phyloP scores from a whole-genome alignment of 192 early-diverging fungal species.

The Coemansia sp. region DNA sequence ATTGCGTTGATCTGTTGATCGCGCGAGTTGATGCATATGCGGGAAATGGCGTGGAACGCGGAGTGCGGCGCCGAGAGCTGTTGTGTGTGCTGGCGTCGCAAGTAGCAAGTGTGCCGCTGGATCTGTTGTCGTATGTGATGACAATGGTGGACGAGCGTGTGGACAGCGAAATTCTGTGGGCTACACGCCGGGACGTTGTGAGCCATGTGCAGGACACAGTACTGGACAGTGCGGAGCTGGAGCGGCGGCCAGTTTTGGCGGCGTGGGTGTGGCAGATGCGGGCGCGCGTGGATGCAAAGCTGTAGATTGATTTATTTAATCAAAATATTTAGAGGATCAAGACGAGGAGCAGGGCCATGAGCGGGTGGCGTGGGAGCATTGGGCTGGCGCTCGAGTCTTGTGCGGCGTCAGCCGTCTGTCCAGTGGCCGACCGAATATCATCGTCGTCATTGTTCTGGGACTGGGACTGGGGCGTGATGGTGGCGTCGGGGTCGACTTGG shows the following conservation, averaged over 20 bases:
- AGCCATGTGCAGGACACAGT: constrained; percentile 17
- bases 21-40: neutral
- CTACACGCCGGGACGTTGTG: neutral
- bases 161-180: neutral
- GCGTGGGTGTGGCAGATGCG: constrained; percentile 35
- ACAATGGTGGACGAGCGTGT: neutral
- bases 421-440: neutral
- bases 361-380: neutral
- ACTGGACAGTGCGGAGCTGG: constrained; percentile 15
- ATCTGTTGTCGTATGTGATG: constrained; percentile 26
- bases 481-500: constrained; percentile 1
- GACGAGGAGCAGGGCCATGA: neutral
- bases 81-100: constrained; percentile 17
- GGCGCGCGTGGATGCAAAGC: neutral
- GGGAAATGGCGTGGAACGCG: neutral
- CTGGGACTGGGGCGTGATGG: neutral
- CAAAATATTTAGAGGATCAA: neutral
- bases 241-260: constrained; percentile 28
- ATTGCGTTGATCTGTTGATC: constrained; percentile 8
- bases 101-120: constrained; percentile 16
- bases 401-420: neutral
- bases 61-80: constrained; percentile 20
- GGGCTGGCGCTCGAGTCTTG: neutral
- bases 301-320: too few relatives aligned
- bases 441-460: neutral